Percentiles rank a stretch among this genome's conserved stretches.
Evolutionary conservation across 495 filamentous ascomycete species (phyloP).

Genomic region (Hypoxylon trugodes): DNA sequence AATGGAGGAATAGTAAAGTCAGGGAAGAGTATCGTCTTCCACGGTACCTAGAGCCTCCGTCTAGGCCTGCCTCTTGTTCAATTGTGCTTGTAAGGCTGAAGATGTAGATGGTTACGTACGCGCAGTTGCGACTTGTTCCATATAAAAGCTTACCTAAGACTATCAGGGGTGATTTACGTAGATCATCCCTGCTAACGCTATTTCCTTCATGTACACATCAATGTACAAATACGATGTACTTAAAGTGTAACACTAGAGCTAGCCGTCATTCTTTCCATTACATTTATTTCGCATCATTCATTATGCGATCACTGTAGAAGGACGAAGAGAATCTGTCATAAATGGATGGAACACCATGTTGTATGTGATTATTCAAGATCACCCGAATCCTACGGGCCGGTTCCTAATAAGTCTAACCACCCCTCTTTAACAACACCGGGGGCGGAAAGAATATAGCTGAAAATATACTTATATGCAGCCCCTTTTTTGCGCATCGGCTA

Average conservation of each 20-base stretch:
- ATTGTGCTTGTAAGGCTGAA: constrained; percentile 26
- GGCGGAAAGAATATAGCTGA: constrained; percentile 17
- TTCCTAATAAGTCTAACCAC: constrained; percentile 10
- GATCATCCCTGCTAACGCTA: too few species aligned
- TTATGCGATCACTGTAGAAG: too few species aligned
- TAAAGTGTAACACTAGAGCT: too few species aligned
- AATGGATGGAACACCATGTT: constrained; percentile 9
- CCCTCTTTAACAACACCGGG: constrained; percentile 8
- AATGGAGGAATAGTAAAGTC: background rate
- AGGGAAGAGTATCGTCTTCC: constrained; percentile 35
- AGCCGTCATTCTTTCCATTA: too few species aligned
- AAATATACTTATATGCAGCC: constrained; percentile 21
- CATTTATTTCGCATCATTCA: too few species aligned
- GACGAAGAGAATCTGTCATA: too few species aligned
- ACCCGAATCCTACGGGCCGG: constrained; percentile 12
- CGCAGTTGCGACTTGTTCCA: constrained; percentile 23
- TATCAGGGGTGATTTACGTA: background rate
- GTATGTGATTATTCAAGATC: constrained; percentile 1
- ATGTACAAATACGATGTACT: too few species aligned
- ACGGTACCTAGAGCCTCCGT: constrained; percentile 41
- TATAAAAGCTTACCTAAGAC: constrained; percentile 24
- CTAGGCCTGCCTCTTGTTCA: constrained; percentile 40
- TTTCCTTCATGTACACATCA: background rate
- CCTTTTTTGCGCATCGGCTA: constrained; percentile 36
- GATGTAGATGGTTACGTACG: constrained; percentile 36